A percentile compares a stretch with the other conserved stretches of the same genome.
phyloP scores from a whole-genome alignment of 1,284 basidiomycete genomes.

The Sanguinoderma infundibulare region DNA sequence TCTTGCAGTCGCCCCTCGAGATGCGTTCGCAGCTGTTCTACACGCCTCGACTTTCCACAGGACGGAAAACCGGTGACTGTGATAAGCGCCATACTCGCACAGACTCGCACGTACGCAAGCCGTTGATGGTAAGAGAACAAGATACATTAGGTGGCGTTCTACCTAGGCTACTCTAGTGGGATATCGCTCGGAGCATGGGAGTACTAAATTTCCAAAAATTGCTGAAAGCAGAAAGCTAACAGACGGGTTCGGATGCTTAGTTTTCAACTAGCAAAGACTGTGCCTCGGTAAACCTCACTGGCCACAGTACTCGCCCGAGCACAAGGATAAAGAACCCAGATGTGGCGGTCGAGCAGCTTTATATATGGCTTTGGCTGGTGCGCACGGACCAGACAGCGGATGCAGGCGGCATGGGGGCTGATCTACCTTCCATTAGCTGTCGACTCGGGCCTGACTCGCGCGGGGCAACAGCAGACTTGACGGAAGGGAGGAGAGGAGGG shows the following conservation, averaged over 20 bases:
- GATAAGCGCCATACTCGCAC: too few species aligned
- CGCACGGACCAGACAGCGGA: conserved; percentile 23
- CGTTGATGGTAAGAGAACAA: conserved; percentile 18
- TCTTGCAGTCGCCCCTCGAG: conserved; percentile 60
- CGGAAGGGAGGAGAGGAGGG: too few species aligned
- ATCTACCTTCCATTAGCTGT: too few species aligned
- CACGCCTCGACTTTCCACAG: too few species aligned
- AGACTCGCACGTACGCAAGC: too few species aligned
- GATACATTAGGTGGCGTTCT: conserved; percentile 15
- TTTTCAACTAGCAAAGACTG: conserved; percentile 95
- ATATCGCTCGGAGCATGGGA: conserved; percentile 23
- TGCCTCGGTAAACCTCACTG: conserved; percentile 85
- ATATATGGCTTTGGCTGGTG: conserved; percentile 18
- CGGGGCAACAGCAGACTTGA: too few species aligned
- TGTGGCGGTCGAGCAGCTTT: neutral
- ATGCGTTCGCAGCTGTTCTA: conserved; percentile 67
- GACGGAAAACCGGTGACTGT: conserved; percentile 92
- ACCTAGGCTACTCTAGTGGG: too few species aligned
- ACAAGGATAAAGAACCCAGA: conserved; percentile 64
- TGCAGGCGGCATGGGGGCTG: too few species aligned
- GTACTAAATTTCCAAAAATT: conserved; percentile 39
- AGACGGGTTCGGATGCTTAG: conserved; percentile 53
- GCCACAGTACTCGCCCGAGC: conserved; percentile 88
- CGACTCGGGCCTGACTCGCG: too few species aligned
- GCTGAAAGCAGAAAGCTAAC: conserved; percentile 41